These are phyloP conservation scores for Aegilops tauschii DNA, from an alignment of 176 grass and related monocot species.

Conservation along the genomic window DNA sequence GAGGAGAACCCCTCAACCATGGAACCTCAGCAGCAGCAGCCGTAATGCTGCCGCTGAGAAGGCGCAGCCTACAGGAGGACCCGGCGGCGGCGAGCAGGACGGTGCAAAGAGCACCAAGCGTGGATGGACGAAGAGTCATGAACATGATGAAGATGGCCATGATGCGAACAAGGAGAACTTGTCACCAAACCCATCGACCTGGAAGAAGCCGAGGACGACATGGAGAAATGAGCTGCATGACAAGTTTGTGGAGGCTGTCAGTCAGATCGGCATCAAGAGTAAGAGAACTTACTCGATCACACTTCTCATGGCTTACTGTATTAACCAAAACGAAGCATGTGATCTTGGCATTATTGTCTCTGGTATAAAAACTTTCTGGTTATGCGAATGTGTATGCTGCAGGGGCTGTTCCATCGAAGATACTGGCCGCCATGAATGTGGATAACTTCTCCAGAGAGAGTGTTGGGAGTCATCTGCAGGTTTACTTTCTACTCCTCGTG, in stretches of 20 bases:
- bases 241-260: conserved; percentile 48
- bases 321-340: not conserved
- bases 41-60: not conserved
- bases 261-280: conserved; percentile 60
- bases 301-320: not conserved
- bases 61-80: not conserved
- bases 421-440: conserved; percentile 61
- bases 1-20: not conserved
- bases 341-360: not conserved
- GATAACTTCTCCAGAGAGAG: conserved; percentile 61
- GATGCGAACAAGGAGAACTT: conserved; percentile 12
- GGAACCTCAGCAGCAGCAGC: not conserved
- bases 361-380: not conserved
- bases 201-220: conserved; percentile 47
- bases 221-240: conserved; percentile 49
- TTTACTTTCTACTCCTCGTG: conserved; percentile 20
- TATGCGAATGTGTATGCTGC: conserved; percentile 28
- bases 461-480: conserved; percentile 82
- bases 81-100: not conserved
- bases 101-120: not conserved
- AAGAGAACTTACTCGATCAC: conserved; percentile 5
- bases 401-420: conserved; percentile 71
- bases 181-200: not conserved
- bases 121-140: not conserved
- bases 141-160: not conserved